Conservation (phyloP, 2,329 filamentous ascomycete genomes). For the Hansfordia pulvinata region DNA sequence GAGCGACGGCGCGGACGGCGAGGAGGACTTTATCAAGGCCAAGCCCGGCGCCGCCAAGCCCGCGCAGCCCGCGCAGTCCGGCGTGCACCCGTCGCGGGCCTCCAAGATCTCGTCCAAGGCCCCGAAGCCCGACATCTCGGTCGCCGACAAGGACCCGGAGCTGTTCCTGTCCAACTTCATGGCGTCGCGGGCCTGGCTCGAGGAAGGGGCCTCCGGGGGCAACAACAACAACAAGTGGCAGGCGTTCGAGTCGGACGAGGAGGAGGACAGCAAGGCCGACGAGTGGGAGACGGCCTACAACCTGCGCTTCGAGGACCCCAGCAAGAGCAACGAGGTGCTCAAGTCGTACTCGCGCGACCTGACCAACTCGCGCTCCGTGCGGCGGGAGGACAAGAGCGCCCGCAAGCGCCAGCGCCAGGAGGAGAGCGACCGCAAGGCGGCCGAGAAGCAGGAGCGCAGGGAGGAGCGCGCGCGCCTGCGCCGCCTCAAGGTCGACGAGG, state of each 20-base stretch:
- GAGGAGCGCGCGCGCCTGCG: conserved; percentile 73
- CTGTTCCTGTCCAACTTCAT: conserved; percentile 92
- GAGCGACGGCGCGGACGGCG: conserved; percentile 42
- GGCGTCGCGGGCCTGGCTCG: conserved; percentile 80
- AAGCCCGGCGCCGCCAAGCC: conserved; percentile 35
- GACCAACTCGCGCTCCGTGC: conserved; percentile 67
- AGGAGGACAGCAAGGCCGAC: conserved; percentile 57
- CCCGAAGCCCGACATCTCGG: conserved; percentile 50
- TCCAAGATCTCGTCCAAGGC: conserved; percentile 31
- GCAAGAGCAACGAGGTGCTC: conserved; percentile 75
- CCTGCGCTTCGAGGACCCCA: conserved; percentile 85
- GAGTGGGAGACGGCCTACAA: conserved; percentile 91
- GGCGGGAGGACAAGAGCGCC: conserved; percentile 66
- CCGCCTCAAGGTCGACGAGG: conserved; percentile 82
- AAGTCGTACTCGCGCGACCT: conserved; percentile 83
- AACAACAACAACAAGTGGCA: conserved; percentile 54
- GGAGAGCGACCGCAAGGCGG: conserved; percentile 65
- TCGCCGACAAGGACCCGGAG: conserved; percentile 81
- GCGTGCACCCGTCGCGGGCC: conserved; percentile 43
- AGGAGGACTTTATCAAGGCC: conserved; percentile 62
- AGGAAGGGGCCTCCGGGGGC: too few relatives aligned
- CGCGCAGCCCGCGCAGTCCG: conserved; percentile 18
- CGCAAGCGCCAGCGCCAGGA: conserved; percentile 68
- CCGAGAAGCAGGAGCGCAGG: conserved; percentile 60
- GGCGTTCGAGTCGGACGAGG: conserved; percentile 86